Evolutionary conservation across 768 basidiomycete genomes (phyloP).

Genomic region (Russula sp.): DNA sequence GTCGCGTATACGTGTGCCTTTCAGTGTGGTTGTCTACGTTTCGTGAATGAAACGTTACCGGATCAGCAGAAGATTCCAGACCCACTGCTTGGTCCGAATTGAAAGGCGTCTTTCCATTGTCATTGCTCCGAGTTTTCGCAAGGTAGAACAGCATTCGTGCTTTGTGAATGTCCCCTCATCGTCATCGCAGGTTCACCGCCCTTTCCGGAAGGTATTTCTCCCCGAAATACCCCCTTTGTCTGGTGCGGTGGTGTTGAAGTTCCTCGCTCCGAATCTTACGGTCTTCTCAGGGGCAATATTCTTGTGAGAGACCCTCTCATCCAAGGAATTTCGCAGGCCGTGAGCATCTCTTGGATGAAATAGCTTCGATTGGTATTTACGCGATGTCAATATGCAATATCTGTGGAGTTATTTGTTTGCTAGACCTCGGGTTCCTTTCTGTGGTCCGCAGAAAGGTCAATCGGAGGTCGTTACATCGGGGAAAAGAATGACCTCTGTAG

Average conservation of each 20-base stretch:
- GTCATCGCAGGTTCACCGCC: conserved; percentile 58
- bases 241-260: conserved; percentile 74
- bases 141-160: conserved; percentile 44
- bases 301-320: conserved; percentile 56
- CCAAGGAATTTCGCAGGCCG: too few relatives aligned
- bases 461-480: conserved; percentile 32
- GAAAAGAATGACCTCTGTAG: conserved; percentile 58
- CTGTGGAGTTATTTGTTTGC: too few relatives aligned
- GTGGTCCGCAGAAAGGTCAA: conserved; percentile 32
- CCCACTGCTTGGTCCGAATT: conserved; percentile 68
- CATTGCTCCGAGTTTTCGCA: conserved; percentile 56
- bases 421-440: conserved; percentile 72
- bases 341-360: too few relatives aligned
- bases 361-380: too few relatives aligned
- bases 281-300: conserved; percentile 60
- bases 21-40: not conserved
- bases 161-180: not conserved
- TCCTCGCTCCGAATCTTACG: conserved; percentile 65
- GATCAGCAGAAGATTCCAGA: conserved; percentile 47
- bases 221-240: conserved; percentile 71
- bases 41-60: not conserved
- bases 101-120: conserved; percentile 55
- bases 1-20: conserved; percentile 47
- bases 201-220: conserved; percentile 67
- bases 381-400: too few relatives aligned